A percentile compares a stretch with the other conserved stretches of the same genome.
Evolutionary conservation across 2,329 filamentous ascomycete genomes (phyloP).

Genomic region (Stagonosporopsis vannaccii): DNA sequence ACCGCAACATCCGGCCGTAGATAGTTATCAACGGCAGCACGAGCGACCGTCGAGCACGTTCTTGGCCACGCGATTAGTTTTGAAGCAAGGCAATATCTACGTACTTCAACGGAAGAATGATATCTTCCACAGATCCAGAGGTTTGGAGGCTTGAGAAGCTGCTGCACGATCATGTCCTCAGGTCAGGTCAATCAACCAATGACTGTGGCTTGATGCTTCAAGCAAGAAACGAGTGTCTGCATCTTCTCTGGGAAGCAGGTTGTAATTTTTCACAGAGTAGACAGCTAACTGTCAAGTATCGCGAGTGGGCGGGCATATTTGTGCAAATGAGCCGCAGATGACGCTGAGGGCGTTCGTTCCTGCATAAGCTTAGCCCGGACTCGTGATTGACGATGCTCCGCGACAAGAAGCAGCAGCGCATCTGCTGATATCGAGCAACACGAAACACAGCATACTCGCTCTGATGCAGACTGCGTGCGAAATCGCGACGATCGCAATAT

Average conservation of each 20-base stretch:
- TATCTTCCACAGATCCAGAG: no score
- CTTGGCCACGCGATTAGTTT: background rate
- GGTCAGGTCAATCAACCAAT: background rate
- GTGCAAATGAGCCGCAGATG: background rate
- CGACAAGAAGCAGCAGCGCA: background rate
- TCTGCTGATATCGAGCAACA: background rate
- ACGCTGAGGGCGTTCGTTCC: conserved; percentile 1
- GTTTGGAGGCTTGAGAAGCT: background rate
- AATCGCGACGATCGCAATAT: background rate
- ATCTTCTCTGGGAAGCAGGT: no score
- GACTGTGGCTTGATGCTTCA: no score
- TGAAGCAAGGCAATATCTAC: no score
- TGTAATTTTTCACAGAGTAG: no score
- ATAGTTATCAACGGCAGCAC: no score
- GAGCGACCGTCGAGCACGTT: background rate
- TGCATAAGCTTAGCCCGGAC: conserved; percentile 7
- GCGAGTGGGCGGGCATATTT: background rate
- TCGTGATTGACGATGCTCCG: background rate
- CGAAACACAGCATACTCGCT: background rate
- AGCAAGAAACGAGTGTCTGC: background rate
- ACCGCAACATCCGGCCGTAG: no score
- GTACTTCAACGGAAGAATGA: no score
- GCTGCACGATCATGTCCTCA: background rate
- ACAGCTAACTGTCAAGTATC: no score
- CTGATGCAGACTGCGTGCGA: background rate